Percentiles rank a stretch among this genome's conserved stretches.
Evolutionary conservation across 805 yeast genomes (phyloP).

Genomic region (Yarrowia alimentaria): DNA sequence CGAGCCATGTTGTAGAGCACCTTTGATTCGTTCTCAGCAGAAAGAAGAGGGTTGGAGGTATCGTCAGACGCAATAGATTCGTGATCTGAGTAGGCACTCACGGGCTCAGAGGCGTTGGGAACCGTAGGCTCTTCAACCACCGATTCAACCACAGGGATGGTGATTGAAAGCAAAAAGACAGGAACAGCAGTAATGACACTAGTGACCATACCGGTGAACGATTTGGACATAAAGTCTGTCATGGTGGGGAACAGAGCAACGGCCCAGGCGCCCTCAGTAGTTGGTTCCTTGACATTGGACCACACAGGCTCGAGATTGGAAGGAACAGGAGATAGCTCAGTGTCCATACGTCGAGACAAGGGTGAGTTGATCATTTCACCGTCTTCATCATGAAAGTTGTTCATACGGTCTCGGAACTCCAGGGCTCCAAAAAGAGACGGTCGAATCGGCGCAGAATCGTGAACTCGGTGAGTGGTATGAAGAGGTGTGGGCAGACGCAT

Average conservation of each 20-base stretch:
- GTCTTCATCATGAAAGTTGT: constrained; percentile 20
- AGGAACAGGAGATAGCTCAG: neutral
- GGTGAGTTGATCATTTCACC: neutral
- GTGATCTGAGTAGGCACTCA: constrained; percentile 11
- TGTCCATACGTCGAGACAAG: constrained; percentile 1
- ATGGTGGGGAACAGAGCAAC: constrained; percentile 32
- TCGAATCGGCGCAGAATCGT: constrained; percentile 34
- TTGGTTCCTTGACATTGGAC: constrained; percentile 8
- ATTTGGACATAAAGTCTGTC: constrained; percentile 30
- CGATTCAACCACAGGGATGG: constrained; percentile 41
- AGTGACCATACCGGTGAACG: constrained; percentile 30
- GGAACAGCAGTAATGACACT: constrained; percentile 36
- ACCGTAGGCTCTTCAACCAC: constrained; percentile 13
- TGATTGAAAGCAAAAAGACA: constrained; percentile 36
- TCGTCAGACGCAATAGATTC: neutral
- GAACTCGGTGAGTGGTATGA: constrained; percentile 2
- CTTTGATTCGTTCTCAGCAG: constrained; percentile 17
- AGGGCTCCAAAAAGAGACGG: constrained; percentile 45
- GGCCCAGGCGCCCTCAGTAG: constrained; percentile 12
- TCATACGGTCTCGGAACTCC: constrained; percentile 38
- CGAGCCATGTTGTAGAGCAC: constrained; percentile 20
- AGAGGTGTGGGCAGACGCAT: constrained; percentile 28
- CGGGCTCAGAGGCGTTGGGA: constrained; percentile 9
- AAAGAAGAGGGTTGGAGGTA: constrained; percentile 5
- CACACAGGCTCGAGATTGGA: constrained; percentile 12